Evolutionary conservation across 139 green algal species (phyloP), one percentile per base, ranked within the genome.

Genomic region (Penium margaritaceum): DNA sequence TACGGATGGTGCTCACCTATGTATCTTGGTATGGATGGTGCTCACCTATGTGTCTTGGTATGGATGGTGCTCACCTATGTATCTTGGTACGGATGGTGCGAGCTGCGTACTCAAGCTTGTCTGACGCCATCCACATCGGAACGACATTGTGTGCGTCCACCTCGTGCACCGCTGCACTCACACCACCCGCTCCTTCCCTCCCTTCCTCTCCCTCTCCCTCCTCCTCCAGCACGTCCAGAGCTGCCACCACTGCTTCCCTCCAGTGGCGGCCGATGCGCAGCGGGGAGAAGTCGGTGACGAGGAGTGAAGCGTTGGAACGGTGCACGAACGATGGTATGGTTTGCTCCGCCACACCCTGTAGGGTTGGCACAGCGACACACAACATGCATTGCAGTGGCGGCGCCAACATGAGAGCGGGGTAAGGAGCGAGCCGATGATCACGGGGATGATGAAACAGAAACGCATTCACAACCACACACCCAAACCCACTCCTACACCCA

Each of bases 121-220:
- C 84, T 55, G 76, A 88, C 35, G 90, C 88, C 60, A 85, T 81
- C 93, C 93, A 98, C 24, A 89, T 83, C 0, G 94, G 94, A 32
- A 98, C 89, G 14, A 97, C 81, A 72, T 97, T 98, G 89, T 98
- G 94, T 0, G 94, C 90, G 60, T 98, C 94, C 71, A 98, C 94
- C 81, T 97, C 65, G 6, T 80, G 63, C 5, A 80, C 73, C 6
- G 67, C 32, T 36, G 37, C n/a, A n/a, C n/a, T n/a, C n/a, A n/a
- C n/a, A n/a, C n/a, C n/a, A n/a, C 24, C 44, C n/a, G n/a, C n/a
- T n/a, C n/a, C n/a, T n/a, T n/a, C n/a, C n/a, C 17, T 27, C 17
- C 51, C 51, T 60, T 9, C 51, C 30, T 19, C 51, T 0, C 24
- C 51, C n/a, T n/a, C n/a, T n/a, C n/a, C n/a, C n/a, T n/a, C n/a